These are phyloP conservation scores for Symbiodinium pilosum DNA, from an alignment of 73 alveolate species.

Conservation along the genomic window DNA sequence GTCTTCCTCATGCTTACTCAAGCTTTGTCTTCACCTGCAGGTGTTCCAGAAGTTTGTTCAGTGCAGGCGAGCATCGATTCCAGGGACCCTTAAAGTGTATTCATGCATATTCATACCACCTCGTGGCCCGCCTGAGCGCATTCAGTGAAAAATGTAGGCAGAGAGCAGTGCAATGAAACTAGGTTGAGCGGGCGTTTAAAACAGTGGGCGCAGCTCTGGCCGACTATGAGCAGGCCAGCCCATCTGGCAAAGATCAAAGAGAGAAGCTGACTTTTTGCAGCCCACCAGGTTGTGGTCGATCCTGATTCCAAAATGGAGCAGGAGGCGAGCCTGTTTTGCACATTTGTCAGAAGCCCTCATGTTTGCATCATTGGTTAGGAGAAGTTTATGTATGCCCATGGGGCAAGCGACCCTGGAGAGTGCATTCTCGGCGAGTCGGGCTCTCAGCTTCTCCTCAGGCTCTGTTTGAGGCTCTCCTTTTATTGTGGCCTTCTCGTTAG, in stretches of 20 bases:
- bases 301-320: constrained; percentile 94
- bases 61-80: no score
- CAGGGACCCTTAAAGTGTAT: no score
- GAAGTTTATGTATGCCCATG: constrained; percentile 70
- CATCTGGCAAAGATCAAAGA: background rate
- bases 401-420: constrained; percentile 75
- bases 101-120: no score
- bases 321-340: constrained; percentile 52
- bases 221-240: constrained; percentile 66
- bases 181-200: constrained; percentile 90
- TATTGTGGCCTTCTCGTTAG: background rate
- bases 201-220: constrained; percentile 66
- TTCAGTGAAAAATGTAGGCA: no score
- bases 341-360: no score
- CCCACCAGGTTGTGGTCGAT: constrained; percentile 69
- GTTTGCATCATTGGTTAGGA: constrained; percentile 34
- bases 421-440: constrained; percentile 69
- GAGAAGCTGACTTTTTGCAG: no score
- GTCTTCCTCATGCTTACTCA: no score
- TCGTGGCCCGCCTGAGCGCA: no score
- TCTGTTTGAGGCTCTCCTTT: background rate
- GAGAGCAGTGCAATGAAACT: no score
- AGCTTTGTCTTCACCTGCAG: no score
- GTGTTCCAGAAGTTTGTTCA: no score
- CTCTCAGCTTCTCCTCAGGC: background rate